Evolutionary conservation across 1,139 yeast species (phyloP), one percentile per base, ranked within the genome.

Genomic region (Torulaspora pretoriensis): DNA sequence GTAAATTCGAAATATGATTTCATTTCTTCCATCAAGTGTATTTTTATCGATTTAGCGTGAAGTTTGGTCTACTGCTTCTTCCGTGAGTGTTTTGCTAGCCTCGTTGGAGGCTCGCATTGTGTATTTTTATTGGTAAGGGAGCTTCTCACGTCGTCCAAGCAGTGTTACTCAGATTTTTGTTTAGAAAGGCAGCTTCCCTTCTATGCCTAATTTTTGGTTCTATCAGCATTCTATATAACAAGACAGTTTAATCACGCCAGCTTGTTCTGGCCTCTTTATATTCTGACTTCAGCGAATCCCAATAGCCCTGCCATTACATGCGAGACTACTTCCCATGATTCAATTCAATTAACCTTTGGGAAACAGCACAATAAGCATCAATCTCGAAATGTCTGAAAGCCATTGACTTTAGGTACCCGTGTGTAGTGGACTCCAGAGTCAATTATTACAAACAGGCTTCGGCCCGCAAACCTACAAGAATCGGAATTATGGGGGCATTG

Each of bases 1-100:
- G 96, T 23, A 84, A 88, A 57, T 87, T 88, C 65, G 96, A 88
- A 65, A 75, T 88, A 58, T 86, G 65, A 64, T 13, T 14, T 27
- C 34, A 28, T 35, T 9, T n/a, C 10, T 10, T 29, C 27, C 10
- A 34, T 23, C 22, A 36, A 22, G 23, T 36, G 34, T 36, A 36
- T 14, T 14, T 17, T 19, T 19, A 16, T 29, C 17, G 32, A 29
- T 14, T 13, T 17, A 17, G 19, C 19, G 19, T 17, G 4, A 17
- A 19, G 22, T 5, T 19, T 19, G 22, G 22, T 19, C 22, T 19
- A 19, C 22, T 19, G 22, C 22, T 19, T 19, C 22, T 19, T 5
- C 22, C 22, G 28, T 37, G 14, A 14, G 34, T 26, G 31, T 23
- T 14, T 16, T 14, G 32, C 16, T 14, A 19, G 14, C 10, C 16